Evolutionary conservation across 2,329 filamentous ascomycete genomes (phyloP).

Genomic region (Cladosporium sp.): DNA sequence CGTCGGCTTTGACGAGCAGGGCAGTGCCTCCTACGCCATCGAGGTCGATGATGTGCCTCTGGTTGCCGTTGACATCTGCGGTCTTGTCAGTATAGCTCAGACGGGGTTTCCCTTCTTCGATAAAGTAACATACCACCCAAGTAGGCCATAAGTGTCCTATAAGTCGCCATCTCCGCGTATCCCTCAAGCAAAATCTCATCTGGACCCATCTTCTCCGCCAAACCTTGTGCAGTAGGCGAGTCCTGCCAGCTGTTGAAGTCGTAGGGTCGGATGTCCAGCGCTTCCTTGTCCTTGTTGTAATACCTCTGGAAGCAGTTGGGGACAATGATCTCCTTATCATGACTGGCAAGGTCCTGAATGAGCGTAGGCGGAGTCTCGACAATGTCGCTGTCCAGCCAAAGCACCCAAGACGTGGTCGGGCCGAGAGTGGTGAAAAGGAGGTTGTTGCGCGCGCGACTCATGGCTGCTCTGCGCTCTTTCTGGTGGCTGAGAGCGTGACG

Average conservation of each 20-base stretch:
- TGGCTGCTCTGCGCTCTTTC: slow-evolving; percentile 77
- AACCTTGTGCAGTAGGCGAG: slow-evolving; percentile 69
- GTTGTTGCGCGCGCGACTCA: slow-evolving; percentile 91
- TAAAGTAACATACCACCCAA: slow-evolving; percentile 55
- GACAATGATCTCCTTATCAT: slow-evolving; percentile 86
- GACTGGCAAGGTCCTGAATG: slow-evolving; percentile 84
- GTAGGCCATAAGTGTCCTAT: slow-evolving; percentile 85
- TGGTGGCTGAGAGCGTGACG: slow-evolving; percentile 90
- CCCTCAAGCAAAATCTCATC: slow-evolving; percentile 94
- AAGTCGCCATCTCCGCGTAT: slow-evolving; percentile 89
- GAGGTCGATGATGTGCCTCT: slow-evolving; percentile 53
- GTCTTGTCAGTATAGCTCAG: background rate
- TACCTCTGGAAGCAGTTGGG: slow-evolving; percentile 95
- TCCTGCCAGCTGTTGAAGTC: slow-evolving; percentile 99
- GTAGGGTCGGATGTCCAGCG: slow-evolving; percentile 75
- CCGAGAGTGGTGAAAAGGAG: slow-evolving; percentile 93
- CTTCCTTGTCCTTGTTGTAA: slow-evolving; percentile 62
- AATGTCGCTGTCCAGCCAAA: slow-evolving; percentile 93
- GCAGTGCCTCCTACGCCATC: slow-evolving; percentile 94
- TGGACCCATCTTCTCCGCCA: slow-evolving; percentile 75
- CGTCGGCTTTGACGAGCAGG: slow-evolving; percentile 89
- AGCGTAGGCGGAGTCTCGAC: slow-evolving; percentile 78
- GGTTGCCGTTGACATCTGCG: slow-evolving; percentile 29
- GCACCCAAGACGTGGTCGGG: slow-evolving; percentile 86
- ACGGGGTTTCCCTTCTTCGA: background rate